These are phyloP conservation scores for Cyberlindnera veronae DNA, from an alignment of 805 yeast species.

Conservation along the genomic window DNA sequence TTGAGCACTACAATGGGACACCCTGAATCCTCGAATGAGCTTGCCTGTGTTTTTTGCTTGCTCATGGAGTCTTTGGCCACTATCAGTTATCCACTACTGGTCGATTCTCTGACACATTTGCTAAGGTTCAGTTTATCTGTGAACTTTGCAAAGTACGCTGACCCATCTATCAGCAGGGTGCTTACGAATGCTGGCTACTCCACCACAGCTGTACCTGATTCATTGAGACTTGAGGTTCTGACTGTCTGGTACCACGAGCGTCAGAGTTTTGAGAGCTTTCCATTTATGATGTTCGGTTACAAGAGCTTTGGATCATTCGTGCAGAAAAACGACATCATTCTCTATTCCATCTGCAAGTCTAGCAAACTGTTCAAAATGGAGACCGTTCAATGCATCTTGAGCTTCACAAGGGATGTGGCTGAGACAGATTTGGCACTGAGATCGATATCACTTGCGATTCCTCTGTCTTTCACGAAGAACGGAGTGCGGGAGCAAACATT, in stretches of 20 bases:
- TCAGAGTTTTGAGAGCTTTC: conserved; percentile 10
- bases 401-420: background rate
- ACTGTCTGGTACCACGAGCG: conserved; percentile 8
- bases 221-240: conserved; percentile 16
- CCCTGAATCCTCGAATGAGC: background rate
- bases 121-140: conserved; percentile 5
- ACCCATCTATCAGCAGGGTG: background rate
- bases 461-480: conserved; percentile 40
- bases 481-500: conserved; percentile 37
- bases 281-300: conserved; percentile 13
- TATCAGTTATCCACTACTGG: conserved; percentile 22
- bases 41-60: background rate
- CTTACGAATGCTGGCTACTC: background rate
- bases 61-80: conserved; percentile 12
- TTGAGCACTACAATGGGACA: background rate
- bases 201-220: conserved; percentile 1
- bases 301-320: conserved; percentile 4
- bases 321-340: conserved; percentile 31
- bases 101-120: conserved; percentile 12
- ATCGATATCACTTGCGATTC: conserved; percentile 37
- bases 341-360: conserved; percentile 38
- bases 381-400: conserved; percentile 1
- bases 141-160: conserved; percentile 25
- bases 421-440: conserved; percentile 28
- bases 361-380: conserved; percentile 1